A percentile compares a stretch with the other conserved stretches of the same genome.
Evolutionary conservation across 805 yeast genomes (phyloP).

Genomic region (Candida gorgasii): DNA sequence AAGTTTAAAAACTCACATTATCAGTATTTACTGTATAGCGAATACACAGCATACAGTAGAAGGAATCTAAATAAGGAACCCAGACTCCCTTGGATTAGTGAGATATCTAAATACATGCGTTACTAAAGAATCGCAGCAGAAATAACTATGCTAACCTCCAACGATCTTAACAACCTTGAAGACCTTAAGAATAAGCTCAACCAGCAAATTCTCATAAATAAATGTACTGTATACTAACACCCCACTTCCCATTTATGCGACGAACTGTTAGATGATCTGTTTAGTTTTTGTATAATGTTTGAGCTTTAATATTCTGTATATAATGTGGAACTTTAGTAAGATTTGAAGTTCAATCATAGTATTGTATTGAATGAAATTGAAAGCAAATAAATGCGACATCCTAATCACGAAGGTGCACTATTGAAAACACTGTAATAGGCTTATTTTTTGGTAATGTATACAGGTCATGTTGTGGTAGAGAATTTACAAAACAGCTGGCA

Average conservation of each 20-base stretch:
- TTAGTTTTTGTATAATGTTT: too few relatives aligned
- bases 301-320: too few relatives aligned
- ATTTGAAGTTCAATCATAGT: too few relatives aligned
- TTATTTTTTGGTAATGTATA: too few relatives aligned
- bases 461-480: too few relatives aligned
- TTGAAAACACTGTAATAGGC: too few relatives aligned
- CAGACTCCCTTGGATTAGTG: not conserved
- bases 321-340: too few relatives aligned
- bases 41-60: slow-evolving; percentile 1
- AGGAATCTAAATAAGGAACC: not conserved
- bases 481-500: too few relatives aligned
- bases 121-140: not conserved
- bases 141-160: not conserved
- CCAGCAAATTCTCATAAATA: not conserved
- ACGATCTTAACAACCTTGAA: not conserved
- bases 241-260: slow-evolving; percentile 1
- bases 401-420: too few relatives aligned
- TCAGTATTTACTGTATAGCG: not conserved
- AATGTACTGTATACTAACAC: not conserved
- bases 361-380: too few relatives aligned
- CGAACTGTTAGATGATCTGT: too few relatives aligned
- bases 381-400: too few relatives aligned
- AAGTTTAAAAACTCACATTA: not conserved
- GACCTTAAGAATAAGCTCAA: not conserved
- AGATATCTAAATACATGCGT: not conserved